Evolutionary conservation across 768 basidiomycete species (phyloP).

Genomic region (Kwoniella sp.): DNA sequence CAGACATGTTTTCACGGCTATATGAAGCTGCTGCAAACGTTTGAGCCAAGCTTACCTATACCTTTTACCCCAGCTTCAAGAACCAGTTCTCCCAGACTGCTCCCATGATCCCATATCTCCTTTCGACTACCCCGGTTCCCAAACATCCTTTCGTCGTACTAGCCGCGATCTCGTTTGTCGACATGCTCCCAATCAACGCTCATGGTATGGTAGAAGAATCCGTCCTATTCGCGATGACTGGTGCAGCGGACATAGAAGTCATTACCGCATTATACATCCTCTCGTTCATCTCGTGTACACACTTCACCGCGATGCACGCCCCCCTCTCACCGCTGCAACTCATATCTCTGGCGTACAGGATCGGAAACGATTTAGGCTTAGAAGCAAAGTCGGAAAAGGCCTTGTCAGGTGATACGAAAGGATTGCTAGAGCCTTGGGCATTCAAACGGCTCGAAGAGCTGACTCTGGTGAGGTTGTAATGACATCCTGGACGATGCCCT

Average conservation of each 20-base stretch:
- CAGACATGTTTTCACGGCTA: too few relatives aligned
- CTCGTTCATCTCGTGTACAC: conserved; percentile 17
- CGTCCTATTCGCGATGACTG: conserved; percentile 21
- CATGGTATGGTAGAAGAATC: conserved; percentile 27
- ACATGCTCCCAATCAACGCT: neutral
- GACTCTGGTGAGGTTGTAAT: conserved; percentile 1
- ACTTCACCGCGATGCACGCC: neutral
- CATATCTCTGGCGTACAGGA: conserved; percentile 29
- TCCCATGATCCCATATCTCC: conserved; percentile 33
- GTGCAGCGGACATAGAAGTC: conserved; percentile 23
- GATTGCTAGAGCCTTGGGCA: neutral
- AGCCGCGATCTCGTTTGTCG: conserved; percentile 24
- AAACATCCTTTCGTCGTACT: conserved; percentile 33
- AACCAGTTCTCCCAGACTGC: conserved; percentile 32
- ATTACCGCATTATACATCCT: conserved; percentile 35
- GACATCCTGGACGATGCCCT: neutral
- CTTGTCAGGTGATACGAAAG: neutral
- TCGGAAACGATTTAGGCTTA: conserved; percentile 29
- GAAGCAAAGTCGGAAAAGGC: conserved; percentile 11
- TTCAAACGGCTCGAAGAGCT: conserved; percentile 5
- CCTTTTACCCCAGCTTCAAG: conserved; percentile 24
- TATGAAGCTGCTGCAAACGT: neutral
- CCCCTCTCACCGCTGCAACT: conserved; percentile 23
- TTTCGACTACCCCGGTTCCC: conserved; percentile 28
- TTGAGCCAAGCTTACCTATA: neutral